Base-by-base conservation (phyloP, 805 yeast species). In the Teunomyces stri region DNA sequence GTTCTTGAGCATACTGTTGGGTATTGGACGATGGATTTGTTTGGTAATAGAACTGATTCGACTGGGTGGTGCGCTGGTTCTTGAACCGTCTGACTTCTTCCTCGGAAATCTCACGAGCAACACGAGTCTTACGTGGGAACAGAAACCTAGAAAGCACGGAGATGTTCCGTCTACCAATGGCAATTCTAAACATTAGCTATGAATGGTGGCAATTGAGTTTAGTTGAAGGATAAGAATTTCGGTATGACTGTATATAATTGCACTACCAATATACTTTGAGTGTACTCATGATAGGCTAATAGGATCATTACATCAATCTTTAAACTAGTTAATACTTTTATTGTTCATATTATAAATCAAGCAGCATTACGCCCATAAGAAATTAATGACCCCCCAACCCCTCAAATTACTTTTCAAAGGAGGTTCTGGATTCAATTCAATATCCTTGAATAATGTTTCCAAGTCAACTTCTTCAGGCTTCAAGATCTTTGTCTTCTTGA, bases 101-200 rank as follows among this genome's bases (percentile, higher is more conserved):
- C 13, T 64, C 65, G 4, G 67, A 54, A 33, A 71, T 62, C 49
- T 71, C 76, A 39, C 52, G 58, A 2, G 67, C 60, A 5, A 56
- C 48, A 43, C 74, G 49, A 18, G 46, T 42, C 22, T 37, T 37
- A n/a, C 40, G 40, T 21, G 40, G 40, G 11, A 37, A 21, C 13
- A 20, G 40, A 10, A 22, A 22, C 5, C 29, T 29, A 6, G 40
- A 12, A 21, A 37, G 16, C 6, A 20, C n/a, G 3, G 43, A 29
- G 11, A 41, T 11, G 33, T 29, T 29, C 28, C 43, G n/a, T 15
- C 16, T 28, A 6, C 25, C 31, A 10, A 30, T 20, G 27, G 28
- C 3, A 13, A 12, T 18, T 29, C 33, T 30, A 28, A 29, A 29
- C 27, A 29, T 27, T 18, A 21, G 25, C 7, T 22, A 12, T 21